A percentile compares a stretch with the other conserved stretches of the same genome.
Evolutionary conservation across 2,329 filamentous ascomycete genomes (phyloP).

Genomic region (Trichophyton rubrum): DNA sequence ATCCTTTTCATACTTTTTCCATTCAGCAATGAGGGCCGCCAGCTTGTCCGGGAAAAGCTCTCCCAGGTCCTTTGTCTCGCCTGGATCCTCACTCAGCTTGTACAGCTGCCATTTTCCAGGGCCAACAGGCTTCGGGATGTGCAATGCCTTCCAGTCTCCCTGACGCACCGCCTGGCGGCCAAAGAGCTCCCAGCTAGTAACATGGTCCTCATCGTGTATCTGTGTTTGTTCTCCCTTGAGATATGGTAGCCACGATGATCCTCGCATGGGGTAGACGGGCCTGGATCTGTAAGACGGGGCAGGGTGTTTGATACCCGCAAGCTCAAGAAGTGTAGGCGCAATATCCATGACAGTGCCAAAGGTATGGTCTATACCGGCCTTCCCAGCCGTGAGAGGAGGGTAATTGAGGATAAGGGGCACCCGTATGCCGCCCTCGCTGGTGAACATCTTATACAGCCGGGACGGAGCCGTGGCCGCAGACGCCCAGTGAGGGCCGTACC

Average conservation of each 20-base stretch:
- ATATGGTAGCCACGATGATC: constrained; percentile 35
- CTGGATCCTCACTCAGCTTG: constrained; percentile 40
- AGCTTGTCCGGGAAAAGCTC: constrained; percentile 34
- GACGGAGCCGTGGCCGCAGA: constrained; percentile 42
- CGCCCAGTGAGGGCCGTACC: constrained; percentile 49
- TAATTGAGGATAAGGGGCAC: constrained; percentile 41
- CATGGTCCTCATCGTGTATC: constrained; percentile 41
- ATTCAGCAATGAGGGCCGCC: constrained; percentile 39
- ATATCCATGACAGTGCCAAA: constrained; percentile 45
- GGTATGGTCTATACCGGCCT: constrained; percentile 34
- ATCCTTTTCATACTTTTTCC: constrained; percentile 48
- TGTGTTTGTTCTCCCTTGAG: constrained; percentile 20
- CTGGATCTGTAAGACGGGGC: constrained; percentile 41
- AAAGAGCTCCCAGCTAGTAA: constrained; percentile 47
- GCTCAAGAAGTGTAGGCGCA: constrained; percentile 34
- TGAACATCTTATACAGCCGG: constrained; percentile 39
- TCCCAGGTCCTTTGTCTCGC: constrained; percentile 38
- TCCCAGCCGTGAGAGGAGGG: constrained; percentile 17
- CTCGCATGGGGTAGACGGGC: constrained; percentile 41
- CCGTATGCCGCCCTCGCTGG: constrained; percentile 40
- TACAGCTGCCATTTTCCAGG: constrained; percentile 48
- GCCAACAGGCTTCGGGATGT: constrained; percentile 44
- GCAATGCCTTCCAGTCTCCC: constrained; percentile 47
- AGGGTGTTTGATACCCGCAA: constrained; percentile 38
- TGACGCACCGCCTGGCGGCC: constrained; percentile 43